Conservation (phyloP, 176 grass and related monocot genomes). For the Calamus simplicifolius region DNA sequence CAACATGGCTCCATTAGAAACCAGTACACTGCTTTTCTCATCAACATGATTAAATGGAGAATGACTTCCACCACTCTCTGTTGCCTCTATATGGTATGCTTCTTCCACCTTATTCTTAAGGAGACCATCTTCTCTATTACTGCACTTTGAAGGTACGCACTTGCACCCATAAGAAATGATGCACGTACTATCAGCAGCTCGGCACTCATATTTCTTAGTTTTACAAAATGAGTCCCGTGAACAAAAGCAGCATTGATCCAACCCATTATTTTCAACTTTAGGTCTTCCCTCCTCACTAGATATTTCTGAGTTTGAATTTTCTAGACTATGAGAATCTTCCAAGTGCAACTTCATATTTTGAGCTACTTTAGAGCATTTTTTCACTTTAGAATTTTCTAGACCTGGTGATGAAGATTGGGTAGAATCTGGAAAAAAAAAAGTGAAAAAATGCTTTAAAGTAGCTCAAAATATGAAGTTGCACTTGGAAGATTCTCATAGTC, state of each 20-base stretch:
- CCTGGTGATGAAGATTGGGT: constrained; percentile 33
- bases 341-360: constrained; percentile 22
- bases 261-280: constrained; percentile 13
- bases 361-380: constrained; percentile 15
- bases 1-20: constrained; percentile 43
- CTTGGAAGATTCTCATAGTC: neutral
- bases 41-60: constrained; percentile 34
- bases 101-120: constrained; percentile 26
- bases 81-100: constrained; percentile 1
- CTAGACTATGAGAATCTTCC: neutral
- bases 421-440: constrained; percentile 26
- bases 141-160: constrained; percentile 50
- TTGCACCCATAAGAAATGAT: constrained; percentile 46
- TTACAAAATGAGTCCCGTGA: constrained; percentile 51
- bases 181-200: constrained; percentile 34
- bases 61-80: constrained; percentile 6
- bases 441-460: constrained; percentile 15
- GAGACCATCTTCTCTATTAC: constrained; percentile 33
- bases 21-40: constrained; percentile 23
- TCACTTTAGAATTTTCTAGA: no score
- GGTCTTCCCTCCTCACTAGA: constrained; percentile 18
- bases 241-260: constrained; percentile 52
- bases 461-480: constrained; percentile 24
- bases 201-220: constrained; percentile 74
- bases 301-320: constrained; percentile 25